Conservation (phyloP, 2,329 filamentous ascomycete genomes). For the Penicillium verrucosum region DNA sequence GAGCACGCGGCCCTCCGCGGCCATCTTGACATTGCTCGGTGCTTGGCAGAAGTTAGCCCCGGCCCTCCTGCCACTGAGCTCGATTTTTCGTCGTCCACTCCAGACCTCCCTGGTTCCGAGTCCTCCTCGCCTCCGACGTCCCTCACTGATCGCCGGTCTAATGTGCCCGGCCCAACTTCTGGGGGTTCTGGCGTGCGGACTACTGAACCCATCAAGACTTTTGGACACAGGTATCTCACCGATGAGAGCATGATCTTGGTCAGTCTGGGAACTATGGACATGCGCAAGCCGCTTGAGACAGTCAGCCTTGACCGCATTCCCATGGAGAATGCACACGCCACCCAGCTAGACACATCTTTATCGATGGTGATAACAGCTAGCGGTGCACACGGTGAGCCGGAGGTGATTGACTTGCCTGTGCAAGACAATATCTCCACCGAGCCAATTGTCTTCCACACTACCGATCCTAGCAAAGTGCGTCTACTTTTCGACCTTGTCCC, state of each 20-base stretch:
- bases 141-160: conserved; percentile 44
- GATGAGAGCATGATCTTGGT: conserved; percentile 87
- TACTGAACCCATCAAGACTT: conserved; percentile 83
- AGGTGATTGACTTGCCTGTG: conserved; percentile 85
- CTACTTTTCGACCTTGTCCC: conserved; percentile 92
- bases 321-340: conserved; percentile 80
- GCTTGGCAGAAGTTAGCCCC: conserved; percentile 59
- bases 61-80: conserved; percentile 35
- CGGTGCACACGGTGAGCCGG: conserved; percentile 80
- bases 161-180: conserved; percentile 25
- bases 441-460: conserved; percentile 83
- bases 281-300: conserved; percentile 73
- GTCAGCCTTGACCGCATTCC: conserved; percentile 88
- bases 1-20: conserved; percentile 91
- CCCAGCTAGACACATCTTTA: conserved; percentile 88
- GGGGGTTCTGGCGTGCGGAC: conserved; percentile 40
- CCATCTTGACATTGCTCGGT: conserved; percentile 74
- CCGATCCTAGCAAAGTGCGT: conserved; percentile 75
- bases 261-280: conserved; percentile 92
- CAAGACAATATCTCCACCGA: conserved; percentile 93
- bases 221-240: conserved; percentile 91
- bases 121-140: conserved; percentile 39
- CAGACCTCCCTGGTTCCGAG: conserved; percentile 30
- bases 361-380: conserved; percentile 86
- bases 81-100: conserved; percentile 25